Evolutionary conservation across 495 filamentous ascomycete genomes (phyloP).

Genomic region (Annulohypoxylon stygium): DNA sequence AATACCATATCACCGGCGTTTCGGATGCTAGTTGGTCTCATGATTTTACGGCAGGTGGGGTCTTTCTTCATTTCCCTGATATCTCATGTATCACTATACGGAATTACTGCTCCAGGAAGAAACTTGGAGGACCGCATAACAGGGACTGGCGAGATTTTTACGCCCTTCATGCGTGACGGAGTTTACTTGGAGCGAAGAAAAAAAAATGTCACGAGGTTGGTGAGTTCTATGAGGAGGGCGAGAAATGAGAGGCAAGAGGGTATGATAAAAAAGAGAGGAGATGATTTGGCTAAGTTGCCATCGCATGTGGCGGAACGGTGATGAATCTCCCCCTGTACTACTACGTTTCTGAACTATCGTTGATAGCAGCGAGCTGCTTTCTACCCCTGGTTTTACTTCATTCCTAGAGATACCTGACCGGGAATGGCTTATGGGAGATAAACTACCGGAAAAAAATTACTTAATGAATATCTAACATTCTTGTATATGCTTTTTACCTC

Average conservation of each 20-base stretch:
- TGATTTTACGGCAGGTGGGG: constrained; percentile 11
- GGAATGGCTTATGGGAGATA: constrained; percentile 23
- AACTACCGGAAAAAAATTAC: constrained; percentile 9
- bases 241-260: not conserved
- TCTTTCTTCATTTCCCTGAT: constrained; percentile 14
- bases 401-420: constrained; percentile 21
- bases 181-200: constrained; percentile 6
- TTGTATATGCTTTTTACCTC: constrained; percentile 33
- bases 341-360: constrained; percentile 55
- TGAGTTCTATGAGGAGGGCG: constrained; percentile 2
- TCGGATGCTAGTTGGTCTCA: not conserved
- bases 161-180: not conserved
- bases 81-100: constrained; percentile 37
- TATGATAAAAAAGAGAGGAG: constrained; percentile 13
- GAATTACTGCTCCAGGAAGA: not conserved
- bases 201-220: constrained; percentile 16
- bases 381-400: constrained; percentile 22
- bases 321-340: constrained; percentile 49
- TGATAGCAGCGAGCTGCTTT: constrained; percentile 47
- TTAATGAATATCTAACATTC: constrained; percentile 44
- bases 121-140: not conserved
- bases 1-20: constrained; percentile 49
- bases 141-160: not conserved
- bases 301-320: constrained; percentile 26
- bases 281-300: constrained; percentile 10